phyloP scores from a whole-genome alignment of 2,329 filamentous ascomycete species.

The Colletotrichum eremochloae region DNA sequence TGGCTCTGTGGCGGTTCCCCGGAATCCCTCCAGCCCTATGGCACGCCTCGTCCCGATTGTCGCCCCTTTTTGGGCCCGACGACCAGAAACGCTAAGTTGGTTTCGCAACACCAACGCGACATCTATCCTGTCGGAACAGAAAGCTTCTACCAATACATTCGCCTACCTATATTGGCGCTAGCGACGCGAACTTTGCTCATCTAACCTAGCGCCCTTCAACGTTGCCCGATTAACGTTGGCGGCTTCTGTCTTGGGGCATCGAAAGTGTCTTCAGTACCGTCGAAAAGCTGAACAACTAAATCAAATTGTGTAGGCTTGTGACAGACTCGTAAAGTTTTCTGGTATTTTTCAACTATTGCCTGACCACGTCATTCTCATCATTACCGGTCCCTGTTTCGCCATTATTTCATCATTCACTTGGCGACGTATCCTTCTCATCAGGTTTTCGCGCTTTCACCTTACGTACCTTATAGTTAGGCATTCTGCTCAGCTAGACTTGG shows the following conservation, averaged over 20 bases:
- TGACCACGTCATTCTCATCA: too few relatives aligned
- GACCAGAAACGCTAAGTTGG: neutral
- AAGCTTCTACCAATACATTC: neutral
- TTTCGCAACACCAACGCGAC: neutral
- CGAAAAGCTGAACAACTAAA: neutral
- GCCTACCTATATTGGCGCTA: neutral
- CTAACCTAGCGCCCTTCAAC: neutral
- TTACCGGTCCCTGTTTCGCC: too few relatives aligned
- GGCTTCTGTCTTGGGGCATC: neutral
- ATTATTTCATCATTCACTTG: neutral
- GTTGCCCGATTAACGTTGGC: neutral
- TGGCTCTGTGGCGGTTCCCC: neutral
- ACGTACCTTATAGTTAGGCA: too few relatives aligned
- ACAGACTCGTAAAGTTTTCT: neutral
- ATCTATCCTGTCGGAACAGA: neutral
- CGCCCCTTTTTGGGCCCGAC: neutral
- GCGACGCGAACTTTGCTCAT: neutral
- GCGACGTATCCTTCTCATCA: neutral
- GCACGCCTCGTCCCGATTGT: neutral
- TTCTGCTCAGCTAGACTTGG: accelerated
- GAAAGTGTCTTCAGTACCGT: neutral
- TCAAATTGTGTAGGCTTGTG: too few relatives aligned
- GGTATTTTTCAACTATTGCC: neutral
- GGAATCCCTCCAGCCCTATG: neutral
- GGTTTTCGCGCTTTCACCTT: neutral